Conservation (phyloP, 768 basidiomycete species). For the Mycena venus region DNA sequence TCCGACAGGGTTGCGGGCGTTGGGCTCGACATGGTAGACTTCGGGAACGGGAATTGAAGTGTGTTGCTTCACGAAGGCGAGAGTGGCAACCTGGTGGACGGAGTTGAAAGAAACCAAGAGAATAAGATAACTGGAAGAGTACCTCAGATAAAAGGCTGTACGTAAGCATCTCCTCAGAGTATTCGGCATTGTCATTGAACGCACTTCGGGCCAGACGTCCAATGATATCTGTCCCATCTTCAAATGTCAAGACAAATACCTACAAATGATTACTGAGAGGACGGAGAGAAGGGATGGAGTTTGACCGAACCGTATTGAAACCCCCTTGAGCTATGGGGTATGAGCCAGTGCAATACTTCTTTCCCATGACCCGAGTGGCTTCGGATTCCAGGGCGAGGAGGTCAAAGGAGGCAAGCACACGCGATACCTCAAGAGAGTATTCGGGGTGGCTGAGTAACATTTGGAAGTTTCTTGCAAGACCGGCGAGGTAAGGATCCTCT, state of each 20-base stretch:
- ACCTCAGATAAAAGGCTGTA: not conserved
- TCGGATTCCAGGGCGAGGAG: not conserved
- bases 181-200: not conserved
- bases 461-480: not conserved
- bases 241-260: not conserved
- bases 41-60: slow-evolving; percentile 21
- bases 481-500: not conserved
- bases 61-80: not conserved
- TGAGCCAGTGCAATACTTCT: not conserved
- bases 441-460: not conserved
- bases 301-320: not conserved
- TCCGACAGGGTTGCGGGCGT: not conserved
- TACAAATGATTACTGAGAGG: not conserved
- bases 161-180: not conserved
- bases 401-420: not conserved
- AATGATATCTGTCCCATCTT: not conserved
- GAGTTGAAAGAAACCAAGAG: not conserved
- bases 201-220: not conserved
- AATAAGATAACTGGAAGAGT: not conserved
- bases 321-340: not conserved
- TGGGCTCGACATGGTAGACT: not conserved
- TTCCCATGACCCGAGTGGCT: not conserved
- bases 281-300: not conserved
- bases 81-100: not conserved
- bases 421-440: not conserved